Evolutionary conservation across 768 basidiomycete genomes (phyloP).

Genomic region (Tylopilus balloui): DNA sequence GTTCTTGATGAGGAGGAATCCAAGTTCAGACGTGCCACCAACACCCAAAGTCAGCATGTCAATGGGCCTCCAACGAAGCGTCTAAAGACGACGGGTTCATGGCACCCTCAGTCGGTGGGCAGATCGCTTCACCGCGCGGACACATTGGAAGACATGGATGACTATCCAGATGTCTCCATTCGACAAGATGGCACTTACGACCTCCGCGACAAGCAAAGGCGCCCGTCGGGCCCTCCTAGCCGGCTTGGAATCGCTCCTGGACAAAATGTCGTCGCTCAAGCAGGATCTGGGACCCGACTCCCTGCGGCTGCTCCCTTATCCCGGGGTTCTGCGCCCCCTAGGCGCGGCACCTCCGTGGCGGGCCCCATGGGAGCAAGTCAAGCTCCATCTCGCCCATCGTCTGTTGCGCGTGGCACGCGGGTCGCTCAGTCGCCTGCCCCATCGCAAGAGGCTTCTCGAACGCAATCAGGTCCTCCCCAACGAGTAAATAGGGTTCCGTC

Average conservation of each 20-base stretch:
- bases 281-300: slow-evolving; percentile 7
- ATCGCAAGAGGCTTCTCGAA: slow-evolving; percentile 19
- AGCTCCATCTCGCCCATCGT: slow-evolving; percentile 10
- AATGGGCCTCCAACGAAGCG: slow-evolving; percentile 48
- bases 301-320: slow-evolving; percentile 8
- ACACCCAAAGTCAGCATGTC: slow-evolving; percentile 23
- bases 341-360: slow-evolving; percentile 9
- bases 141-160: slow-evolving; percentile 41
- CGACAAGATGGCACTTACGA: slow-evolving; percentile 54
- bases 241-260: slow-evolving; percentile 10
- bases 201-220: slow-evolving; percentile 28
- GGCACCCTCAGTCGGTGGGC: slow-evolving; percentile 36
- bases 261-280: slow-evolving; percentile 5
- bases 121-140: slow-evolving; percentile 21
- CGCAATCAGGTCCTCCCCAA: slow-evolving; percentile 12
- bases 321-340: slow-evolving; percentile 11
- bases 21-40: slow-evolving; percentile 27
- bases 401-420: slow-evolving; percentile 14
- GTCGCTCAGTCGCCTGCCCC: slow-evolving; percentile 11
- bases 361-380: slow-evolving; percentile 8
- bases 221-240: slow-evolving; percentile 11
- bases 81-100: slow-evolving; percentile 47
- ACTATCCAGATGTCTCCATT: slow-evolving; percentile 63
- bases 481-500: slow-evolving; percentile 5
- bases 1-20: slow-evolving; percentile 56